A percentile compares a stretch with the other conserved stretches of the same genome.
phyloP scores from a whole-genome alignment of 805 yeast species.

The Grigorovia jiainica region DNA sequence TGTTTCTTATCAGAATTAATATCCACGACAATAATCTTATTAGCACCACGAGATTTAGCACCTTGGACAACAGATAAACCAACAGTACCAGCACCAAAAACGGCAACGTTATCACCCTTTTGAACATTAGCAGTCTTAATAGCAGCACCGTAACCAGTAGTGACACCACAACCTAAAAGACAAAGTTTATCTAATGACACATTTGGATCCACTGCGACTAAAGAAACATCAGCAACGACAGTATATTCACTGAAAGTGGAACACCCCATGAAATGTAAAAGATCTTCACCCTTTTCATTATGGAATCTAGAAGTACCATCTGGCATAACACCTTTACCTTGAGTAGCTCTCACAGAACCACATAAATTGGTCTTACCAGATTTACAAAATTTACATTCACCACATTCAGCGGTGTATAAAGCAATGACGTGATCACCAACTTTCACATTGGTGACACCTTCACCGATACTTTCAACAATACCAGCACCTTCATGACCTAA shows the following conservation, averaged over 20 bases:
- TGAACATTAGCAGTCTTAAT: constrained; percentile 80
- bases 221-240: constrained; percentile 94
- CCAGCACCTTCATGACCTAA: constrained; percentile 99
- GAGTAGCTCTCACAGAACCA: constrained; percentile 92
- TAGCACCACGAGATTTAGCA: constrained; percentile 75
- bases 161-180: constrained; percentile 95
- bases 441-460: constrained; percentile 82
- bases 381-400: constrained; percentile 87
- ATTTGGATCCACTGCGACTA: constrained; percentile 78
- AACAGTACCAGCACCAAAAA: constrained; percentile 96
- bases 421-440: constrained; percentile 92
- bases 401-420: constrained; percentile 93
- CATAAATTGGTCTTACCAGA: constrained; percentile 96
- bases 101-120: constrained; percentile 88
- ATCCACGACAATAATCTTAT: constrained; percentile 76
- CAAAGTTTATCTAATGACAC: constrained; percentile 85
- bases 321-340: constrained; percentile 98
- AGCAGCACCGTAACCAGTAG: constrained; percentile 98
- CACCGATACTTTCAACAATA: constrained; percentile 89
- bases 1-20: constrained; percentile 73
- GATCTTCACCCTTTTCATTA: constrained; percentile 66
- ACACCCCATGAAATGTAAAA: constrained; percentile 95
- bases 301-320: constrained; percentile 92
- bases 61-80: constrained; percentile 97
- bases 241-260: constrained; percentile 96